Evolutionary conservation across 2,329 filamentous ascomycete genomes (phyloP).

Genomic region (Trichophyton verrucosum): DNA sequence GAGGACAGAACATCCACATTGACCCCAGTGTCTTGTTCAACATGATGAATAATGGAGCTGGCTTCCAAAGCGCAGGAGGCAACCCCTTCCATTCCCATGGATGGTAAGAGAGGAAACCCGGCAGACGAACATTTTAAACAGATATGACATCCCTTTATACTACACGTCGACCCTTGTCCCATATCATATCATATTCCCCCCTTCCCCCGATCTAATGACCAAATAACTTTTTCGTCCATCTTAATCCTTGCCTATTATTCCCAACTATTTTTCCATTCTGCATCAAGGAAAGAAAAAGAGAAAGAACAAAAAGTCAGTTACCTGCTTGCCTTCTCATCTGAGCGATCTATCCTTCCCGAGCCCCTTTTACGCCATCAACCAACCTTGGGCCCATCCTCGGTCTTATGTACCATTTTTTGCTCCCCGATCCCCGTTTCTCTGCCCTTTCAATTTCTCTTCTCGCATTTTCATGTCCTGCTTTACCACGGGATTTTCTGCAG

Average conservation of each 20-base stretch:
- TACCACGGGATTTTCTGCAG: background rate
- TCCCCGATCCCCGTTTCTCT: background rate
- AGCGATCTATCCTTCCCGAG: background rate
- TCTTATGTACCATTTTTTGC: background rate
- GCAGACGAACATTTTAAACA: too few relatives aligned
- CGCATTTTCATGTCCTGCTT: background rate
- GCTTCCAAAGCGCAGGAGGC: constrained; percentile 40
- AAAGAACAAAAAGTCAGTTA: background rate
- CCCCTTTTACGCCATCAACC: background rate
- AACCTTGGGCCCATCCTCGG: constrained; percentile 3
- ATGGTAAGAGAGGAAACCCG: constrained; percentile 5
- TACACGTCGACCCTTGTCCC: too few relatives aligned
- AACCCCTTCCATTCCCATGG: constrained; percentile 24
- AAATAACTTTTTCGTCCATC: background rate
- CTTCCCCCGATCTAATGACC: background rate
- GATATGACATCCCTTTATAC: too few relatives aligned
- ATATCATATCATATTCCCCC: background rate
- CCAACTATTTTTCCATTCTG: background rate
- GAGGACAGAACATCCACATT: constrained; percentile 40
- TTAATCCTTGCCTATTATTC: background rate
- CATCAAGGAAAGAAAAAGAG: background rate
- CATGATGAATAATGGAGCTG: constrained; percentile 61
- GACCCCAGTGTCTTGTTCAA: constrained; percentile 69
- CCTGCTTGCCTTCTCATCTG: background rate
- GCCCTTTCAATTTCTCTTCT: background rate